Base-by-base conservation (phyloP, 495 filamentous ascomycete species). In the Podospora bellae-mahoneyi region DNA sequence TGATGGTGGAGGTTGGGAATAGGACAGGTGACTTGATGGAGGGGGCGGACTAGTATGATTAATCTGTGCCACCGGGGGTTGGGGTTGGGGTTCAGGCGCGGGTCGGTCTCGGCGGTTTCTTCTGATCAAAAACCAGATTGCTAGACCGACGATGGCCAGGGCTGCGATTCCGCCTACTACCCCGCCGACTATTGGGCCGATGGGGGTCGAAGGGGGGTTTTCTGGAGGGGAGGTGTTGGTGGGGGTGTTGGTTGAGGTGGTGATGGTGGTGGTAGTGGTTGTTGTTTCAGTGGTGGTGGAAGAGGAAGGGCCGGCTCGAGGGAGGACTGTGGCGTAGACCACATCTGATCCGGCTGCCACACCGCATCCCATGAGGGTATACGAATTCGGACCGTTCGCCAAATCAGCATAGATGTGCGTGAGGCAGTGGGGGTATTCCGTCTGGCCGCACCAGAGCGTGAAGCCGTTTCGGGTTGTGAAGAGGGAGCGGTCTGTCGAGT, bases 261-360 rank as follows among this genome's bases (percentile, higher is more conserved):
- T 58, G n/a, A n/a, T n/a, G 2, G 55, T 20, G 5, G 65, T 55
- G 15, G 34, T 67, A 18, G 26, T 10, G 23, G 54, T 68, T 23
- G 58, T 66, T 28, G n/a, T 44, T 16, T 13, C 18, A 26, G 55
- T 13, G 20, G 60, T 39, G 19, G 19, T 56, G 55, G 60, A 60
- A 39, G 60, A 60, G 18, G 32, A 39, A 18, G 23, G 53, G 48
- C 18, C 9, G 1, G 20, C 59, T 39, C 27, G 4, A 54, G 64
- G 5, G 63, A 58, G 18, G 53, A 19, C 23, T 44, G 5, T 10
- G 27, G 26, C 16, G 20, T 32, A 15, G 66, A 71, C 32, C 75
- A 64, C 9, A 44, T 73, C 77, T 2, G 76, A 73, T 20, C 74
- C 77, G 4, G 68, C 74, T 23, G 76, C 74, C 1, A 77, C 71